Percentiles rank a stretch among this genome's conserved stretches.
phyloP scores from a whole-genome alignment of 495 filamentous ascomycete species.

The Choiromyces venosus region DNA sequence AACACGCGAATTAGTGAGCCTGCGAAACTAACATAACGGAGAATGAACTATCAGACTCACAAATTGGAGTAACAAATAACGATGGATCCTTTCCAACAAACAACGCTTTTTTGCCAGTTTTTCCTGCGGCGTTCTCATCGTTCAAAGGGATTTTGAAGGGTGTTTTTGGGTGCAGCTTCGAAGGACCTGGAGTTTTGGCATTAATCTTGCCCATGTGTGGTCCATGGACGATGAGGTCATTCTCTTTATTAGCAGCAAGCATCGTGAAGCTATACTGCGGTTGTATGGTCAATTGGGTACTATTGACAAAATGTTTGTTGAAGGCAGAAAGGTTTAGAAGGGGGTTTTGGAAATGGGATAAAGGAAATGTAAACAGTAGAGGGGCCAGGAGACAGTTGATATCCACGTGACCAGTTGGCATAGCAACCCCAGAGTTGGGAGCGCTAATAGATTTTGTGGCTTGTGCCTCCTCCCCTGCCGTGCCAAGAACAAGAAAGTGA shows the following conservation, averaged over 20 bases:
- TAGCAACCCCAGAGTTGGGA: neutral
- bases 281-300: slow-evolving; percentile 2
- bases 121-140: slow-evolving; percentile 71
- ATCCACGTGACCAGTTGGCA: neutral
- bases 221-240: slow-evolving; percentile 61
- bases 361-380: neutral
- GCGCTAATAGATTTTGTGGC: neutral
- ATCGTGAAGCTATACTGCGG: slow-evolving; percentile 42
- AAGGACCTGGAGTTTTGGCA: slow-evolving; percentile 68
- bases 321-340: neutral
- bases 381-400: neutral
- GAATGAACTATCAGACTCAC: slow-evolving; percentile 47
- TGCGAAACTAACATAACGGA: slow-evolving; percentile 1
- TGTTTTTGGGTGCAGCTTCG: slow-evolving; percentile 69
- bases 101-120: slow-evolving; percentile 60
- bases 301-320: neutral
- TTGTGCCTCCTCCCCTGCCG: neutral
- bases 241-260: slow-evolving; percentile 84
- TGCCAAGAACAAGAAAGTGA: neutral
- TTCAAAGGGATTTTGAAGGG: slow-evolving; percentile 77
- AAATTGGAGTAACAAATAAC: slow-evolving; percentile 76
- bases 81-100: slow-evolving; percentile 58
- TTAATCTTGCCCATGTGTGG: slow-evolving; percentile 62
- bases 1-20: slow-evolving; percentile 24
- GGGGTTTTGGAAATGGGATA: neutral